A percentile compares a stretch with the other conserved stretches of the same genome.
phyloP scores from a whole-genome alignment of 176 grass and related monocot species.

The Carex scoparia region DNA sequence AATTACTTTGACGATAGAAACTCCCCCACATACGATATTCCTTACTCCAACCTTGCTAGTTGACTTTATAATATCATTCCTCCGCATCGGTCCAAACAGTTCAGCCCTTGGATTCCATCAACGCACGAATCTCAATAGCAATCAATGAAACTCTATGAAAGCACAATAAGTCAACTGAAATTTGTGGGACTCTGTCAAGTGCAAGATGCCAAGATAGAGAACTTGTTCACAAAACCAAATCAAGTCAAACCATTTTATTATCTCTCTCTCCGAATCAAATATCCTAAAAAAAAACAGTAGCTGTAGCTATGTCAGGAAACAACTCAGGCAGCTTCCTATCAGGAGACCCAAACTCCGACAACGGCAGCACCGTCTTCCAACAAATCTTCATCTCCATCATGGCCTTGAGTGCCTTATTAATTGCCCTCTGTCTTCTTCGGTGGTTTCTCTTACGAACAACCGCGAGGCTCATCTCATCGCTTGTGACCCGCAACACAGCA shows the following conservation, averaged over 20 bases:
- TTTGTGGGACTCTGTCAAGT: background rate
- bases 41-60: background rate
- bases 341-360: constrained; percentile 2
- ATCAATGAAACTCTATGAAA: background rate
- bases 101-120: background rate
- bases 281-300: background rate
- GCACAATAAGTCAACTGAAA: background rate
- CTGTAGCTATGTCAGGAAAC: constrained; percentile 19
- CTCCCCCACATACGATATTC: background rate
- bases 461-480: background rate
- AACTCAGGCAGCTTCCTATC: background rate
- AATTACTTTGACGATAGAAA: too few relatives aligned
- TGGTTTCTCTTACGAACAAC: constrained; percentile 35
- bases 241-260: background rate
- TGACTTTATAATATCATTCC: background rate
- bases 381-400: constrained; percentile 13
- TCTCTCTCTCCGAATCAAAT: background rate
- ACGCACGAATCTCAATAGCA: background rate
- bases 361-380: constrained; percentile 16
- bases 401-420: constrained; percentile 18
- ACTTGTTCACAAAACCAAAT: background rate
- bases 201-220: too few relatives aligned
- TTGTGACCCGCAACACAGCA: background rate
- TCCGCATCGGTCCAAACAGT: too few relatives aligned
- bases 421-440: constrained; percentile 6